Base-by-base conservation (phyloP, 1,139 yeast genomes). In the Diutina neorugosa region DNA sequence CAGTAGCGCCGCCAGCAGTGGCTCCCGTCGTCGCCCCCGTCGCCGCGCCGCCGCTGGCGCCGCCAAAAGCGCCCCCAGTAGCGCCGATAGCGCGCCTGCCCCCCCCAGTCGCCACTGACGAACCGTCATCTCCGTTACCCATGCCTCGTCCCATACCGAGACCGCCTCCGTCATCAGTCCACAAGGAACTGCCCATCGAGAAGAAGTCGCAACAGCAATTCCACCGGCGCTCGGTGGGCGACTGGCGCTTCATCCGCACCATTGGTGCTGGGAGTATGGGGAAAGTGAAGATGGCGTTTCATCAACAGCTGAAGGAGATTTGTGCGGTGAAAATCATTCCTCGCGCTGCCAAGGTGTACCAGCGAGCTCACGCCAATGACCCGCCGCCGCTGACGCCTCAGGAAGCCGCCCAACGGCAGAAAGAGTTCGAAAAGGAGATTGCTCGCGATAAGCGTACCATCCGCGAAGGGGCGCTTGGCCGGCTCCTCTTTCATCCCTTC, bases 221-320 rank as follows among this genome's bases (percentile, higher is more conserved):
- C 62, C 91, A 90, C 65, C 80, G 98, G 59, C 84, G 86, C 57
- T 79, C 96, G 5, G 85, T 93, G 54, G 99, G 98, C 18, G 97
- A 94, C 60, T 93, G 98, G 98, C 95, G 88, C 62, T 91, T 93
- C 61, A 78, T 89, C 56, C 90, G 90, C 65, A 90, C 97, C 0
- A 88, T 93, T 52, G 99, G 99, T 52, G 96, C 98, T 4, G 98
- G 99, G 3, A 88, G 96, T 1, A 93, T 94, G 98, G 99, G 99
- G 55, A 95, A 93, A 67, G 99, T 93, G 53, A 94, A 94, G 67
- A 74, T 93, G 51, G 98, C 98, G 2, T 85, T 82, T 61, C 96
- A 91, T 69, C 80, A 86, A 58, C 67, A 81, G 44, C 88, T 96
- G 1, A 80, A 80, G 54, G 96, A 90, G 64, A 75, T 86, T 27